These are phyloP conservation scores for Rusavskia elegans DNA, from an alignment of 495 filamentous ascomycete species.

Conservation along the genomic window DNA sequence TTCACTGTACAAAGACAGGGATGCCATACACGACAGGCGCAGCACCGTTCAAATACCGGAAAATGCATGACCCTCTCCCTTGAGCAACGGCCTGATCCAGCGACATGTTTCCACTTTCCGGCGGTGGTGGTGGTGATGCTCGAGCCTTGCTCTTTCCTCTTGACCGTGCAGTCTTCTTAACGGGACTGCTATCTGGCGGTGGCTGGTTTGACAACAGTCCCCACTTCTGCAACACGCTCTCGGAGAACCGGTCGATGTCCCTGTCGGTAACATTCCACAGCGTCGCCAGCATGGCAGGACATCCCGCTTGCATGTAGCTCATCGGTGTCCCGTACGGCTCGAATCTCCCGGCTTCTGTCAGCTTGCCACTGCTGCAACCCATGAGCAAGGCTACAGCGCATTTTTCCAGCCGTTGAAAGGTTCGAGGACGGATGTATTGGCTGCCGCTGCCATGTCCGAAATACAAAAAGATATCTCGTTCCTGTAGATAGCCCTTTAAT, in stretches of 20 bases:
- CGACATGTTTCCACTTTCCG: constrained; percentile 12
- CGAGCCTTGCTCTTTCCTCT: constrained; percentile 17
- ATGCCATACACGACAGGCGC: constrained; percentile 90
- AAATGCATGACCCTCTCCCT: constrained; percentile 57
- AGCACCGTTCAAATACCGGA: constrained; percentile 83
- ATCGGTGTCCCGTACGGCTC: constrained; percentile 79
- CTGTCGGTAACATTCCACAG: constrained; percentile 97
- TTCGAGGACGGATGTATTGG: constrained; percentile 73
- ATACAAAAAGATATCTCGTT: constrained; percentile 62
- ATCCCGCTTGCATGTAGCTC: constrained; percentile 77
- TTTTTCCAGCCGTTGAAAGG: constrained; percentile 57
- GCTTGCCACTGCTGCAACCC: constrained; percentile 69
- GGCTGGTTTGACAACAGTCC: constrained; percentile 39
- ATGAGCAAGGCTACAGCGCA: constrained; percentile 79
- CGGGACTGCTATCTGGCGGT: constrained; percentile 2
- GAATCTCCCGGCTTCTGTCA: constrained; percentile 72
- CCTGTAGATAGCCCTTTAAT: constrained; percentile 44
- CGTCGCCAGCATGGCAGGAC: constrained; percentile 69
- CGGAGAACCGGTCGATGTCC: constrained; percentile 85
- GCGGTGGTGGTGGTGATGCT: neutral
- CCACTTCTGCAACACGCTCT: constrained; percentile 65
- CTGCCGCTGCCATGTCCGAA: constrained; percentile 94
- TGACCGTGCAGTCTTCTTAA: constrained; percentile 11
- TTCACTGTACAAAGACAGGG: constrained; percentile 47
- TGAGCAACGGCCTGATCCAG: constrained; percentile 67